phyloP scores from a whole-genome alignment of 169 alveolate species.

The Plasmodium fragile region DNA sequence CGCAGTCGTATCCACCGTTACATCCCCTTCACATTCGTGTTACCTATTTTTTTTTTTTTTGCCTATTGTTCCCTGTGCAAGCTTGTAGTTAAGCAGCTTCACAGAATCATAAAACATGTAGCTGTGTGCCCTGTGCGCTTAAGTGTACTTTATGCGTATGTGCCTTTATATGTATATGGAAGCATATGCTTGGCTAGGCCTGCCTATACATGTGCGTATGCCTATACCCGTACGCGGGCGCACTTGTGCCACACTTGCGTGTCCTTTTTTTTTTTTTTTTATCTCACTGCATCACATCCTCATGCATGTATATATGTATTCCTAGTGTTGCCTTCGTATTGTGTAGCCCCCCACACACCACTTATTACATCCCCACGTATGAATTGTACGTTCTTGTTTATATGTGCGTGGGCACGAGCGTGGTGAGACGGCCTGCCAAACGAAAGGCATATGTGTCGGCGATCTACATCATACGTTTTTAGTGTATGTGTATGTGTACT shows the following conservation, averaged over 20 bases:
- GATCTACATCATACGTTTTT: neutral
- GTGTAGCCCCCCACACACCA: neutral
- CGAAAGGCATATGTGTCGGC: neutral
- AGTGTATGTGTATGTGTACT: neutral
- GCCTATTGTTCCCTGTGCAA: neutral
- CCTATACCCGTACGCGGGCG: neutral
- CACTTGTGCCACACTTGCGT: neutral
- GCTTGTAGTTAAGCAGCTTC: neutral
- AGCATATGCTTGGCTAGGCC: neutral
- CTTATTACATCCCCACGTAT: neutral
- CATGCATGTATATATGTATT: neutral
- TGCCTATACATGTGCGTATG: constrained; percentile 2
- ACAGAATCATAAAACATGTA: constrained; percentile 11
- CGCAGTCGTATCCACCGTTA: neutral
- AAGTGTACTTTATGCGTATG: neutral
- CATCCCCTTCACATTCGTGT: neutral
- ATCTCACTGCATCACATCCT: neutral
- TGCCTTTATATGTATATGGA: constrained; percentile 5
- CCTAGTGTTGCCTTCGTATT: neutral
- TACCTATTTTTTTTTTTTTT: neutral
- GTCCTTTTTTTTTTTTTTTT: neutral
- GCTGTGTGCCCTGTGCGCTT: neutral
- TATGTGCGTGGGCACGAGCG: neutral
- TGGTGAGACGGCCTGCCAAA: neutral
- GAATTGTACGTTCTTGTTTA: neutral